Evolutionary conservation across 352 stramenopile genomes (phyloP).

Genomic region (Phytopythium boreale): DNA sequence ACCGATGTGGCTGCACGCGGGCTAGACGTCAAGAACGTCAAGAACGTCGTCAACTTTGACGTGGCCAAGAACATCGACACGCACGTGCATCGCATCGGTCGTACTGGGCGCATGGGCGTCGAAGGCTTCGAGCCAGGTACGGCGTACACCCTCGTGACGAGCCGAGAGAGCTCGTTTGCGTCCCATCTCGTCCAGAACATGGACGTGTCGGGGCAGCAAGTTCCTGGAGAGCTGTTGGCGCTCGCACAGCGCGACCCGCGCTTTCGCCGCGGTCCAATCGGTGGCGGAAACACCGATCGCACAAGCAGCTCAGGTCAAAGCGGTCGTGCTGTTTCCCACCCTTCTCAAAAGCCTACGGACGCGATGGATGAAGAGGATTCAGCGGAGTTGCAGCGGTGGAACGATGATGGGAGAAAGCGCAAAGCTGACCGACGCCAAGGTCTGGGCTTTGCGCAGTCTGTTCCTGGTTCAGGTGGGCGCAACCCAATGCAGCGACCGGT

Average conservation of each 20-base stretch:
- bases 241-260: conserved; percentile 46
- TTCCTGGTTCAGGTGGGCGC: background rate
- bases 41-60: conserved; percentile 90
- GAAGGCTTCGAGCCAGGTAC: conserved; percentile 80
- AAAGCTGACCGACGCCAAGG: conserved; percentile 71
- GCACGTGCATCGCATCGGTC: conserved; percentile 88
- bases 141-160: conserved; percentile 80
- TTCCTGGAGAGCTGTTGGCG: conserved; percentile 50
- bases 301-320: background rate
- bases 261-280: conserved; percentile 39
- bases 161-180: conserved; percentile 70
- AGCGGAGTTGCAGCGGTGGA: conserved; percentile 58
- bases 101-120: conserved; percentile 81
- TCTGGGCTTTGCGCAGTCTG: conserved; percentile 44
- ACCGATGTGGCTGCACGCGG: conserved; percentile 87
- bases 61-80: conserved; percentile 91
- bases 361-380: conserved; percentile 40
- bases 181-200: conserved; percentile 83
- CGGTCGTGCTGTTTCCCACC: too few relatives aligned
- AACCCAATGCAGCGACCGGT: background rate
- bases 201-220: conserved; percentile 64
- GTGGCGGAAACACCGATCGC: background rate
- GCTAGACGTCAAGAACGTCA: conserved; percentile 89
- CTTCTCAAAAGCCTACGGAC: background rate
- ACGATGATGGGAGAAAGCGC: conserved; percentile 43